Evolutionary conservation across 1,284 basidiomycete genomes (phyloP).

Genomic region (Microstroma glucosiphilum): DNA sequence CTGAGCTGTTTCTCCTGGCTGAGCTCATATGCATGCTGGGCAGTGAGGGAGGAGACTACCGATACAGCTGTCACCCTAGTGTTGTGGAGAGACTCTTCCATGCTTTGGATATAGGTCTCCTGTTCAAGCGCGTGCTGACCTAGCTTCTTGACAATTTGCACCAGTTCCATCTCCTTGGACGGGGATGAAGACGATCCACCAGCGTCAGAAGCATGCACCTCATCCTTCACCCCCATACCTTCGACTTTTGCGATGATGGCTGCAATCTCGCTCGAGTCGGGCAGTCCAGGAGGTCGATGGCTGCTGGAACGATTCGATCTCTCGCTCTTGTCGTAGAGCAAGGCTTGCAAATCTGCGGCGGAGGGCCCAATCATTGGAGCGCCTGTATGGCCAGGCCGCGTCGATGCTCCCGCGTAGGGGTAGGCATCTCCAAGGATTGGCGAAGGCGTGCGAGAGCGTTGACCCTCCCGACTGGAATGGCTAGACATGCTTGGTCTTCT

Average conservation of each 20-base stretch:
- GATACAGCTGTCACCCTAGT: conserved; percentile 44
- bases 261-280: conserved; percentile 16
- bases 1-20: conserved; percentile 32
- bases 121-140: conserved; percentile 13
- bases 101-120: conserved; percentile 9
- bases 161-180: conserved; percentile 23
- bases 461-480: not conserved
- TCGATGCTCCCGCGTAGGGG: conserved; percentile 1
- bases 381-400: conserved; percentile 35
- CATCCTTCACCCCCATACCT: conserved; percentile 27
- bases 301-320: conserved; percentile 8
- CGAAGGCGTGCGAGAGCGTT: conserved; percentile 38
- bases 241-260: conserved; percentile 23
- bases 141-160: conserved; percentile 26
- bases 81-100: conserved; percentile 23
- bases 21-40: conserved; percentile 37
- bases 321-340: conserved; percentile 26
- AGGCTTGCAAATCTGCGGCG: conserved; percentile 36
- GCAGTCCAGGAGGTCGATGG: not conserved
- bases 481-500: not conserved
- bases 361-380: conserved; percentile 37
- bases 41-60: conserved; percentile 37
- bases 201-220: no score
- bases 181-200: not conserved
- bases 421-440: conserved; percentile 36